Conservation (phyloP, 192 early-diverging fungal genomes). For the Coemansia pectinata region DNA sequence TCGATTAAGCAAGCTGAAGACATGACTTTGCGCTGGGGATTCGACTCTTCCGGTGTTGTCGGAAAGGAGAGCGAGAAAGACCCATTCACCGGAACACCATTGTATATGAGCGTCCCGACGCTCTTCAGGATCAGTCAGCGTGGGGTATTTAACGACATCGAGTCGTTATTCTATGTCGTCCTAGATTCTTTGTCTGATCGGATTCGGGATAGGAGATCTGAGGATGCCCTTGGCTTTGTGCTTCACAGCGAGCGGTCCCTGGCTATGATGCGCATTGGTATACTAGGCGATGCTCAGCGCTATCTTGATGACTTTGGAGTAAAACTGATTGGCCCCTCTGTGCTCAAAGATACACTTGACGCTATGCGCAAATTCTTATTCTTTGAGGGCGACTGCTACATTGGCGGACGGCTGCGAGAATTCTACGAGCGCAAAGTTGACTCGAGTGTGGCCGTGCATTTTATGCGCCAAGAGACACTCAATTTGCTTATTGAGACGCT, state of each 20-base stretch:
- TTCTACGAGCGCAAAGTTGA: not conserved
- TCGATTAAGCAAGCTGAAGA: not conserved
- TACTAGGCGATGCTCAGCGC: not conserved
- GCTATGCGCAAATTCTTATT: not conserved
- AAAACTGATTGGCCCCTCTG: not conserved
- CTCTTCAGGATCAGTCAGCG: not conserved
- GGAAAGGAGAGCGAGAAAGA: not conserved
- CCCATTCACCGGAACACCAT: not conserved
- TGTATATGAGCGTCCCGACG: slow-evolving; percentile 16
- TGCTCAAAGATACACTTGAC: not conserved
- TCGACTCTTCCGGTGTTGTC: not conserved
- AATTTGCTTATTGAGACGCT: not conserved
- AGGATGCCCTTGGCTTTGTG: not conserved
- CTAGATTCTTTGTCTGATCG: not conserved
- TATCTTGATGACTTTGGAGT: not conserved
- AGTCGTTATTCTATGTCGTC: not conserved
- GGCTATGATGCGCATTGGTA: not conserved
- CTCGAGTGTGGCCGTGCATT: not conserved
- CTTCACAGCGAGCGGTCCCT: not conserved
- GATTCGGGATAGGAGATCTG: not conserved
- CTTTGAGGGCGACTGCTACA: not conserved
- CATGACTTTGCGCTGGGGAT: not conserved
- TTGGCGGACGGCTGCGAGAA: not conserved
- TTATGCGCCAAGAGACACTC: not conserved
- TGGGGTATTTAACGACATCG: not conserved